A percentile compares a stretch with the other conserved stretches of the same genome.
Evolutionary conservation across 208 protist genomes (phyloP).

Genomic region (Trypanosoma mega): DNA sequence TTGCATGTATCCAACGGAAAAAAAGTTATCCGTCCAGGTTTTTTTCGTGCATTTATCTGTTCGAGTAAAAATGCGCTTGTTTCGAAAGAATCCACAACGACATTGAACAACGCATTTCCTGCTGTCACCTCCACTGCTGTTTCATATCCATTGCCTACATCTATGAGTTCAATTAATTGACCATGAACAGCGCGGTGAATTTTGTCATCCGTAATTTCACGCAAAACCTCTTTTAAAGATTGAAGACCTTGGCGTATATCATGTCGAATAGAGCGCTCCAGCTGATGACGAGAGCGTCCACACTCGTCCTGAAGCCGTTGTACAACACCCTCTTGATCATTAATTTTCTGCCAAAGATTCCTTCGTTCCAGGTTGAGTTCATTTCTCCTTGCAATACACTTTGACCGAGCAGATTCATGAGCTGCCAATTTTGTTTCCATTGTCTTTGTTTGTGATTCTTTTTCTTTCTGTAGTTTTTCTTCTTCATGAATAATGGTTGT

Average conservation of each 20-base stretch:
- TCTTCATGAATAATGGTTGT: constrained; percentile 24
- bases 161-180: constrained; percentile 95
- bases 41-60: constrained; percentile 87
- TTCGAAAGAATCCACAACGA: constrained; percentile 97
- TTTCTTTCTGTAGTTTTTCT: constrained; percentile 29
- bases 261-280: constrained; percentile 65
- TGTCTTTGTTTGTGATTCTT: constrained; percentile 25
- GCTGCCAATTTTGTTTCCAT: constrained; percentile 49
- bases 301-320: constrained; percentile 52
- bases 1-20: constrained; percentile 95
- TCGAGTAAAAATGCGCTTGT: constrained; percentile 88
- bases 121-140: constrained; percentile 95
- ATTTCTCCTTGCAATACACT: constrained; percentile 44
- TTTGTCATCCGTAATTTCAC: constrained; percentile 49
- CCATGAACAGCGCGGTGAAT: constrained; percentile 90
- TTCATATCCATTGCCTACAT: constrained; percentile 80
- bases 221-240: constrained; percentile 72
- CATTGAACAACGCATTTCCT: constrained; percentile 95
- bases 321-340: constrained; percentile 68
- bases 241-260: constrained; percentile 88
- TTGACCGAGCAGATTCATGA: constrained; percentile 38
- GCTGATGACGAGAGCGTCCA: constrained; percentile 42
- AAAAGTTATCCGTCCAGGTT: constrained; percentile 95
- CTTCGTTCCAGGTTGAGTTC: constrained; percentile 71
- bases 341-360: constrained; percentile 70